Evolutionary conservation across 1,284 basidiomycete species (phyloP).

Genomic region (Gymnopus androsaceus): DNA sequence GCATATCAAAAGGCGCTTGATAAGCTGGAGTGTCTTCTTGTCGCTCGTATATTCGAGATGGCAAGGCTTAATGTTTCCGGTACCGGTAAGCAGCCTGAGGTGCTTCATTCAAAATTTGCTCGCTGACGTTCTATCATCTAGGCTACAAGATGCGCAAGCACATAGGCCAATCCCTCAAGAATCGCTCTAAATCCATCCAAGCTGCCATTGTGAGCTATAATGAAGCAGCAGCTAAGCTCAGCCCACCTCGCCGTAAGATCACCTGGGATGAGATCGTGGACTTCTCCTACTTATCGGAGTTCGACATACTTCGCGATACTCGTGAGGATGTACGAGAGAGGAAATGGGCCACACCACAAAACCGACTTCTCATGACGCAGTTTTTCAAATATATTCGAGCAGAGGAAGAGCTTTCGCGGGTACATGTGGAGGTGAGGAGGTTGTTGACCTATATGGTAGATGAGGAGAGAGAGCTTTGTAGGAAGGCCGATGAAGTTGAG

Average conservation of each 20-base stretch:
- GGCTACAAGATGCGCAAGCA: constrained; percentile 22
- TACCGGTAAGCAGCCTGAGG: constrained; percentile 8
- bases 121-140: background rate
- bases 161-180: constrained; percentile 18
- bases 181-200: constrained; percentile 15
- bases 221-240: background rate
- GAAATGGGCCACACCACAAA: constrained; percentile 22
- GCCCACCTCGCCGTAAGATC: constrained; percentile 11
- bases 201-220: constrained; percentile 18
- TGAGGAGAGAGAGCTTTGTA: too few species aligned
- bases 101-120: background rate
- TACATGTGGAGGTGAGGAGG: too few species aligned
- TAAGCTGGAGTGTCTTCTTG: background rate
- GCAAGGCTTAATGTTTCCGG: constrained; percentile 1
- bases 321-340: constrained; percentile 21
- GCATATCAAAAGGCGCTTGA: constrained; percentile 4
- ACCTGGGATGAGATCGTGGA: constrained; percentile 22
- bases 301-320: constrained; percentile 26
- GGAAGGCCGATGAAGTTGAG: too few species aligned
- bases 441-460: too few species aligned
- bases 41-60: background rate
- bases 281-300: constrained; percentile 25
- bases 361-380: constrained; percentile 18
- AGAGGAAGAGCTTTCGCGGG: too few species aligned
- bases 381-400: constrained; percentile 25